Evolutionary conservation across 1,139 yeast species (phyloP), one percentile per base, ranked within the genome.

Genomic region (Pneumocystis wakefieldiae): DNA sequence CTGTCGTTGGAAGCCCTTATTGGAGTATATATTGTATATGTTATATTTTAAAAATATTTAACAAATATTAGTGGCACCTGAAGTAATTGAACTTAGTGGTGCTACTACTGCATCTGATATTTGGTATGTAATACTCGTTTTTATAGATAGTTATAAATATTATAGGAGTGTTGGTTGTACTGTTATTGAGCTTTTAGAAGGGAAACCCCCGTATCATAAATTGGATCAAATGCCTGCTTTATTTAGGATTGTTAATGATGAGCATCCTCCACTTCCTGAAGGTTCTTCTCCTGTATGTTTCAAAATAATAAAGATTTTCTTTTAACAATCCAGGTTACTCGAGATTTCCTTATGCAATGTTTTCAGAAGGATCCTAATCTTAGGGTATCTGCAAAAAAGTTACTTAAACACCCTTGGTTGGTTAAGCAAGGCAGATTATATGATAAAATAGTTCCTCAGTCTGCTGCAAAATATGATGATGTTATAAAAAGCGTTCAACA

Each of bases 81-180:
- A 87, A 71, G 81, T 88, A 0, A 74, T 83, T 59, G 84, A 87
- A 19, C 84, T 90, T 68, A 88, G 86, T 69, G 96, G 96, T 6
- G 85, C 94, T 2, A 85, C 95, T 57, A 83, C 95, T 0, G 87
- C 95, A 0, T 87, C 96, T 2, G 80, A 77, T 66, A 74, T 77
- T 12, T 77, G 80, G 71, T 64, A 28, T 38, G 28, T 17, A 24
- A 28, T 48, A 12, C 24, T 17, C n/a, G 35, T 36, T 48, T 29
- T 17, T 19, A 39, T 32, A n/a, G 15, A 19, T 57, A 24, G 8
- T 19, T n/a, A 37, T 53, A 60, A 24, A 39, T 41, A 28, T 19
- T 14, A 86, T 35, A 87, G 95, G 97, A 87, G 96, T n/a, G 75
- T 92, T 48, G 99, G 97, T 1, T 95, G 97, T 19, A 92, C 97